A percentile compares a stretch with the other conserved stretches of the same genome.
These are phyloP conservation scores for Epichloe aotearoae DNA, from an alignment of 2,329 filamentous ascomycete genomes.

Conservation along the genomic window DNA sequence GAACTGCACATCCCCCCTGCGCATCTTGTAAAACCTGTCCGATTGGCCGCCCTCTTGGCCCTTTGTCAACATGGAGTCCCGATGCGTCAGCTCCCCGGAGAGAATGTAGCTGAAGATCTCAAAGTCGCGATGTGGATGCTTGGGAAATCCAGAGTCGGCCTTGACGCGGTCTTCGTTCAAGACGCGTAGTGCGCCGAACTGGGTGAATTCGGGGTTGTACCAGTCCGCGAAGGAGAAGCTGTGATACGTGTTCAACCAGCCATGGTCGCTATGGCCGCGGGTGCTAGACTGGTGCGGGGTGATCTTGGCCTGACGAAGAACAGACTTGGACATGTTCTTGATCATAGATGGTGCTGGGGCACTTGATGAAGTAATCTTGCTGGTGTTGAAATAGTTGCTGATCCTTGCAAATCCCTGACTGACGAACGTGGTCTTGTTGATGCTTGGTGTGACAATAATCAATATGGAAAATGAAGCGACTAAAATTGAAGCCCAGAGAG, in stretches of 20 bases:
- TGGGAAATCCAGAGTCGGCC: conserved; percentile 64
- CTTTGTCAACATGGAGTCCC: conserved; percentile 71
- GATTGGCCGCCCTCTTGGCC: conserved; percentile 44
- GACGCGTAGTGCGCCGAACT: conserved; percentile 67
- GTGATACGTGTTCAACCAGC: conserved; percentile 80
- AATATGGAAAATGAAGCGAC: conserved; percentile 25
- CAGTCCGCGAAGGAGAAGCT: conserved; percentile 70
- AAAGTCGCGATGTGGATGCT: conserved; percentile 73
- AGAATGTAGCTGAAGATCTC: conserved; percentile 86
- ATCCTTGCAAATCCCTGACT: conserved; percentile 6
- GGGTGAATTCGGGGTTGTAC: conserved; percentile 52
- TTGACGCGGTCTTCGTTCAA: conserved; percentile 82
- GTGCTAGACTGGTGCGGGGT: conserved; percentile 57
- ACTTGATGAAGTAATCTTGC: neutral
- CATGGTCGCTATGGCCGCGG: conserved; percentile 68
- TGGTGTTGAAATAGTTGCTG: conserved; percentile 1
- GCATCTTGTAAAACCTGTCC: conserved; percentile 57
- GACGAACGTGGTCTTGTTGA: conserved; percentile 5
- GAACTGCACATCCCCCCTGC: conserved; percentile 75
- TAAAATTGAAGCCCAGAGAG: conserved; percentile 21
- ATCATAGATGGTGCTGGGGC: conserved; percentile 14
- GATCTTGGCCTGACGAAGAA: conserved; percentile 55
- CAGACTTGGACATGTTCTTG: conserved; percentile 46
- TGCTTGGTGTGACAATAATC: conserved; percentile 15
- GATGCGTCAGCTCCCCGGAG: conserved; percentile 70